Conservation (phyloP, 2,329 filamentous ascomycete genomes). For the Teratosphaeria zuluensis region DNA sequence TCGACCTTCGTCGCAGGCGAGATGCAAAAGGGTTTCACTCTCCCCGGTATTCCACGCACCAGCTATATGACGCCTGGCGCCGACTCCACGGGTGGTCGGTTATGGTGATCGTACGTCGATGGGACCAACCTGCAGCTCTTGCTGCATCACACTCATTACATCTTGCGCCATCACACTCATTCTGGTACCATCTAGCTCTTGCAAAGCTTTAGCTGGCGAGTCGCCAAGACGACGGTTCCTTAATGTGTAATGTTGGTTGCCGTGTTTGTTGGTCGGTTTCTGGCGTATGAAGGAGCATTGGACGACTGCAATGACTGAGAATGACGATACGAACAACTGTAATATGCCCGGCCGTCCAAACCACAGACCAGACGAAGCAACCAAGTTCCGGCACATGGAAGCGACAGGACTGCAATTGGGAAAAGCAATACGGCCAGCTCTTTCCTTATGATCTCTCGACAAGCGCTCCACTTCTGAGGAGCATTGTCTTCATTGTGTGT, state of each 20-base stretch:
- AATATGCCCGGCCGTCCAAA: neutral
- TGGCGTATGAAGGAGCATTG: slow-evolving; percentile 4
- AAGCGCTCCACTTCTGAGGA: neutral
- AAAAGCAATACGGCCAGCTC: neutral
- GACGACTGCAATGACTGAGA: slow-evolving; percentile 6
- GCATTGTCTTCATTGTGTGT: neutral
- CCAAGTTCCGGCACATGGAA: neutral
- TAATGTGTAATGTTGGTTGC: slow-evolving; percentile 1
- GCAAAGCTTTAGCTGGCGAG: neutral
- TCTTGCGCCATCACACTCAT: slow-evolving; percentile 1
- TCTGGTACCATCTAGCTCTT: slow-evolving; percentile 1
- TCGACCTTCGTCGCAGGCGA: slow-evolving; percentile 71
- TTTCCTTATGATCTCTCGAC: neutral
- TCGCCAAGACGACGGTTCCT: neutral
- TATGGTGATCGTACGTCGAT: slow-evolving; percentile 2
- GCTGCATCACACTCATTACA: neutral
- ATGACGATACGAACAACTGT: slow-evolving; percentile 4
- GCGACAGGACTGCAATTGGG: neutral
- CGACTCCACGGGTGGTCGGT: slow-evolving; percentile 2
- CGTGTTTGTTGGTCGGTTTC: neutral
- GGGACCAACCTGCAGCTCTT: neutral
- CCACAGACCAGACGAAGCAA: neutral
- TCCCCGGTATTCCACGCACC: slow-evolving; percentile 28
- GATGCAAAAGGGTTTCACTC: slow-evolving; percentile 51
- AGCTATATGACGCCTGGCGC: neutral